Evolutionary conservation across 495 filamentous ascomycete genomes (phyloP).

Genomic region (Hypoxylon cercidicola): DNA sequence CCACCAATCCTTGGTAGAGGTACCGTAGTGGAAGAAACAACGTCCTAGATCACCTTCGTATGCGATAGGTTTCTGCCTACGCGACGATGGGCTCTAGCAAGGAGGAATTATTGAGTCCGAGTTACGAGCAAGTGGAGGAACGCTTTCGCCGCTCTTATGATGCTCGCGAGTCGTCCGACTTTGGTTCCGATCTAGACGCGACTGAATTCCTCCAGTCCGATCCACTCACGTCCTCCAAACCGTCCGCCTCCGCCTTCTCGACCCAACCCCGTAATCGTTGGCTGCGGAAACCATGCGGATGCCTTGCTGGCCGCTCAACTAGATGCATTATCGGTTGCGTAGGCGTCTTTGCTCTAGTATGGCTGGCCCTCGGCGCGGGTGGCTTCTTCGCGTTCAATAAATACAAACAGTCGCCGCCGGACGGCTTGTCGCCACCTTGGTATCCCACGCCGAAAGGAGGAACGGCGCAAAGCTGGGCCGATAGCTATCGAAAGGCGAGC

Average conservation of each 20-base stretch:
- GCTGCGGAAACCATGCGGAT: constrained; percentile 35
- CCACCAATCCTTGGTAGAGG: too few species aligned
- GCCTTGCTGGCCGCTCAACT: constrained; percentile 40
- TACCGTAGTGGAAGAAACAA: too few species aligned
- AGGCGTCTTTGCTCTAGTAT: constrained; percentile 39
- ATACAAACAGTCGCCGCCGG: constrained; percentile 52
- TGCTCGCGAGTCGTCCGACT: constrained; percentile 44
- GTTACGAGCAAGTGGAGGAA: constrained; percentile 24
- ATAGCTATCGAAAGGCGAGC: constrained; percentile 83
- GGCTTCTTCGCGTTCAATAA: constrained; percentile 57
- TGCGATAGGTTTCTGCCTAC: background rate
- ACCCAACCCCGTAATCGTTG: constrained; percentile 21
- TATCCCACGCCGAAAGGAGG: constrained; percentile 88
- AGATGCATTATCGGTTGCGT: constrained; percentile 46
- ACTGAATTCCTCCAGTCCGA: constrained; percentile 54
- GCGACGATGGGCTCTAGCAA: constrained; percentile 32
- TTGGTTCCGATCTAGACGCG: constrained; percentile 54
- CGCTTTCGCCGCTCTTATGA: constrained; percentile 44
- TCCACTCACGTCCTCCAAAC: constrained; percentile 31
- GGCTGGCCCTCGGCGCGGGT: constrained; percentile 49
- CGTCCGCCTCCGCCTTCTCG: constrained; percentile 27
- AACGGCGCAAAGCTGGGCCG: constrained; percentile 75
- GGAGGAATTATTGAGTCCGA: constrained; percentile 38
- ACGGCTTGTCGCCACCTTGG: constrained; percentile 76
- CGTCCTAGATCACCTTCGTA: too few species aligned